Percentiles rank a stretch among this genome's conserved stretches.
phyloP scores from a whole-genome alignment of 192 early-diverging fungal genomes.

The Martensiomyces pterosporus region DNA sequence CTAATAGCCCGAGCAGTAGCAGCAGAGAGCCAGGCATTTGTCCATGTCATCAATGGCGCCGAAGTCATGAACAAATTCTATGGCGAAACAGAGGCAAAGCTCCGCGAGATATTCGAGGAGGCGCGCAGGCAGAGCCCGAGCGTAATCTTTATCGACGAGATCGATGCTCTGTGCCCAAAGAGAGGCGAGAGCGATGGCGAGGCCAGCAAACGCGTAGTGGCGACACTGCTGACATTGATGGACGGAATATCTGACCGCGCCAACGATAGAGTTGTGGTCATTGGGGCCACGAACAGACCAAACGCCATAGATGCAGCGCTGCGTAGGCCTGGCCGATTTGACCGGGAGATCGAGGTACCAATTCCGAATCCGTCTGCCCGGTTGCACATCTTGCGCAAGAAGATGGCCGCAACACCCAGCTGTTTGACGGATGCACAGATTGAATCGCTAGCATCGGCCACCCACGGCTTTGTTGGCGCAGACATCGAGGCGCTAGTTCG shows the following conservation, averaged over 20 bases:
- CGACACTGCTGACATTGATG: slow-evolving; percentile 91
- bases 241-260: slow-evolving; percentile 58
- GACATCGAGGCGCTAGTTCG: slow-evolving; percentile 83
- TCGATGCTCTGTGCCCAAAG: slow-evolving; percentile 87
- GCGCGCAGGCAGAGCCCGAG: slow-evolving; percentile 70
- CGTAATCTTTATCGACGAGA: slow-evolving; percentile 92
- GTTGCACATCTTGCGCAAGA: slow-evolving; percentile 65
- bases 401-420: slow-evolving; percentile 68
- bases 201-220: slow-evolving; percentile 85
- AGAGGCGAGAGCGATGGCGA: slow-evolving; percentile 78
- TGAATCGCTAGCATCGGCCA: slow-evolving; percentile 53
- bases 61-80: slow-evolving; percentile 87
- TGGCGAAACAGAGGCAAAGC: slow-evolving; percentile 87
- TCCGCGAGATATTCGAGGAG: slow-evolving; percentile 72
- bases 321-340: slow-evolving; percentile 90
- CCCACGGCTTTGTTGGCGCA: slow-evolving; percentile 98
- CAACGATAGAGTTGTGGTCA: slow-evolving; percentile 57
- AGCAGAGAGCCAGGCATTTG: slow-evolving; percentile 62
- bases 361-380: slow-evolving; percentile 73
- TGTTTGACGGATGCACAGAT: slow-evolving; percentile 58
- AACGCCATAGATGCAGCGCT: slow-evolving; percentile 85
- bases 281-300: slow-evolving; percentile 93
- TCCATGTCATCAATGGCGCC: slow-evolving; percentile 86
- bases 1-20: slow-evolving; percentile 88
- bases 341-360: slow-evolving; percentile 93